phyloP scores from a whole-genome alignment of 169 alveolate species.

The Plasmodium berghei region DNA sequence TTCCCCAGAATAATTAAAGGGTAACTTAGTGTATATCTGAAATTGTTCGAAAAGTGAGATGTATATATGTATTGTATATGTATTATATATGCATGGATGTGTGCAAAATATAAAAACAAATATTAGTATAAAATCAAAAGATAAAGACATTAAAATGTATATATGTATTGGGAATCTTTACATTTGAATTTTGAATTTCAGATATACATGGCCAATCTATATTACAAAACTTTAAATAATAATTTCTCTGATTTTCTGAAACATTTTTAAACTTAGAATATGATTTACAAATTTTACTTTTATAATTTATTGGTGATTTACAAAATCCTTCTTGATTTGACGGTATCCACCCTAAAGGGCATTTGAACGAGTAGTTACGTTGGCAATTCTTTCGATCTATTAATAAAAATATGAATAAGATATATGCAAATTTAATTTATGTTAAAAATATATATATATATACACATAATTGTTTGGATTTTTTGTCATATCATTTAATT shows the following conservation, averaged over 20 bases:
- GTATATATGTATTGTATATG: neutral
- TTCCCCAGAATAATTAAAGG: constrained; percentile 4
- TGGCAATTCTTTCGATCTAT: constrained; percentile 36
- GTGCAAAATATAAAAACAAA: neutral
- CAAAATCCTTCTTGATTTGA: constrained; percentile 32
- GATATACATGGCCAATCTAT: constrained; percentile 73
- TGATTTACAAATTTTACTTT: constrained; percentile 36
- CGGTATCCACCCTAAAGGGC: constrained; percentile 73
- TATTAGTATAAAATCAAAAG: neutral
- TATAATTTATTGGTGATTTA: constrained; percentile 59
- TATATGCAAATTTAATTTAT: neutral
- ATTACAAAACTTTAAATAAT: constrained; percentile 42
- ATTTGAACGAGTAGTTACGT: constrained; percentile 43
- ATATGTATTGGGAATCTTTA: neutral
- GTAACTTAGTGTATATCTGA: constrained; percentile 29
- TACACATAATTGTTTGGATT: neutral
- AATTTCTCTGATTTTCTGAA: constrained; percentile 49
- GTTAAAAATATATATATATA: neutral
- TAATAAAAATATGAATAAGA: neutral
- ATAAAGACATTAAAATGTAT: neutral
- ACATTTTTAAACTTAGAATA: constrained; percentile 47
- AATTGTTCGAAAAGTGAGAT: neutral
- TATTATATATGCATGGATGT: neutral
- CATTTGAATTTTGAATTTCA: constrained; percentile 59
- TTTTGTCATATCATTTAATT: neutral